Conservation (phyloP, 495 filamentous ascomycete genomes). For the Elaphomyces granulatus region DNA sequence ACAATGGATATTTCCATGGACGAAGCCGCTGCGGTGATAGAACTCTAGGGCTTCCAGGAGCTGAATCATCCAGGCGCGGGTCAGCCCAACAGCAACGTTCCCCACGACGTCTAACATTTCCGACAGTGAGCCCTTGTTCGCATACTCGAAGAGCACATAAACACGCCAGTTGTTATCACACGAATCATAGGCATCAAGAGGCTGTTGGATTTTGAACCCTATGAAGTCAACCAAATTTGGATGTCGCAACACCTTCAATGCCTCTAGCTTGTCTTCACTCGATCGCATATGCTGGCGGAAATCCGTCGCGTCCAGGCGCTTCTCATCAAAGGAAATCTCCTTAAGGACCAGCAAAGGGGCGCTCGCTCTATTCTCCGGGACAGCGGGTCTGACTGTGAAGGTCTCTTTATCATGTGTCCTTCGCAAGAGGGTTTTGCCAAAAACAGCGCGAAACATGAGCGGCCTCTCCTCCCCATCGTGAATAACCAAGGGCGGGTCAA, state of each 20-base stretch:
- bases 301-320: conserved; percentile 25
- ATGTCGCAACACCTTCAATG: conserved; percentile 57
- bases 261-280: conserved; percentile 61
- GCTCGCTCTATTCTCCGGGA: conserved; percentile 32
- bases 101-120: conserved; percentile 69
- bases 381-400: conserved; percentile 52
- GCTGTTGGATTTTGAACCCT: conserved; percentile 58
- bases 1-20: conserved; percentile 66
- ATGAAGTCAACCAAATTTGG: conserved; percentile 63
- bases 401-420: conserved; percentile 42
- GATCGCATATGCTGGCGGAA: conserved; percentile 43
- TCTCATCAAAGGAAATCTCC: conserved; percentile 27
- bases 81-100: conserved; percentile 52
- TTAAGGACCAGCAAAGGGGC: conserved; percentile 57
- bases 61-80: conserved; percentile 74
- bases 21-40: conserved; percentile 65
- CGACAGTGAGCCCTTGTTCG: conserved; percentile 66
- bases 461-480: conserved; percentile 41
- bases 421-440: conserved; percentile 44
- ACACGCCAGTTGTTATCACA: conserved; percentile 50
- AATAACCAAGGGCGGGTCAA: conserved; percentile 55
- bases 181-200: conserved; percentile 14
- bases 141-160: conserved; percentile 61
- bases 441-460: conserved; percentile 47
- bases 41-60: conserved; percentile 83